A percentile compares a stretch with the other conserved stretches of the same genome.
Conservation (phyloP, 768 basidiomycete genomes). For the Steccherinum ochraceum region DNA sequence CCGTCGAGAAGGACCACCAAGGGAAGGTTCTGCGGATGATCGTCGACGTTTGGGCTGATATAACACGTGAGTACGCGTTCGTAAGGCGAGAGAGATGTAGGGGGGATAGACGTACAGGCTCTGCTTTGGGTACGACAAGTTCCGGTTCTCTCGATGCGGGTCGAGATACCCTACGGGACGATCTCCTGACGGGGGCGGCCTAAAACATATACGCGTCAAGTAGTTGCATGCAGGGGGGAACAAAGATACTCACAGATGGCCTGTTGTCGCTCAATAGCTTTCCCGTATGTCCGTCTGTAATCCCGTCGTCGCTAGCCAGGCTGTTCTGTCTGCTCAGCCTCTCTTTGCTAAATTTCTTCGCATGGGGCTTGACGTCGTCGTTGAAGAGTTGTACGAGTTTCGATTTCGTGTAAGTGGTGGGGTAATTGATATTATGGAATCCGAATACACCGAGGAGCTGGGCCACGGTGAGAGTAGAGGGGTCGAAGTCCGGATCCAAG, state of each 20-base stretch:
- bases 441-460: constrained; percentile 74
- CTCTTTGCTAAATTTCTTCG: constrained; percentile 54
- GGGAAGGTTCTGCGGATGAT: constrained; percentile 69
- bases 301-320: constrained; percentile 74
- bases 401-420: constrained; percentile 69
- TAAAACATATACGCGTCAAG: constrained; percentile 16
- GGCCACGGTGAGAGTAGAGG: constrained; percentile 67
- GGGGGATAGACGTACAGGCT: constrained; percentile 42
- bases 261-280: constrained; percentile 44
- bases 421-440: constrained; percentile 71
- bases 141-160: constrained; percentile 36
- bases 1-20: constrained; percentile 42
- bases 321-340: constrained; percentile 61
- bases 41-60: constrained; percentile 70
- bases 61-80: constrained; percentile 1
- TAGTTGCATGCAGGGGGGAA: constrained; percentile 6
- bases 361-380: constrained; percentile 61
- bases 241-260: constrained; percentile 26
- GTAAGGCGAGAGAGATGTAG: constrained; percentile 2
- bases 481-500: constrained; percentile 73
- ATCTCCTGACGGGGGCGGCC: constrained; percentile 35
- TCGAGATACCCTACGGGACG: constrained; percentile 61
- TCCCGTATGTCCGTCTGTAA: constrained; percentile 80
- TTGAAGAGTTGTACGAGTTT: constrained; percentile 76
- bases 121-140: constrained; percentile 27